Evolutionary conservation across 768 basidiomycete species (phyloP), one percentile per base, ranked within the genome.

Genomic region (Lepiota venenata): DNA sequence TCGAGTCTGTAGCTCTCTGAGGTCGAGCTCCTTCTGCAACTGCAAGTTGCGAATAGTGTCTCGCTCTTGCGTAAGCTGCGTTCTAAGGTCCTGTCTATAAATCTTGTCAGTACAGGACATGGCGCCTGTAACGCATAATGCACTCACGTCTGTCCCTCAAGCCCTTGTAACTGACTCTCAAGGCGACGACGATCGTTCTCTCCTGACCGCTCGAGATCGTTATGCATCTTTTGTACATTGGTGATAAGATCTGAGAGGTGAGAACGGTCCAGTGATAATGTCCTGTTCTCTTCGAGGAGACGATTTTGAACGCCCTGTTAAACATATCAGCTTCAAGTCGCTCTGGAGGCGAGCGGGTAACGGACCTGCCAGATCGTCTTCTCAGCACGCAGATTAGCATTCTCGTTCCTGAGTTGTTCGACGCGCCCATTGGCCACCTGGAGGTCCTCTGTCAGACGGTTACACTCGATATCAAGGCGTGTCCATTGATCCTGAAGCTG

Each of bases 321-420:
- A 25, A n/a, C 47, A 21, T 41, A 38, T 43, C 25, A 41, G 29
- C 22, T 39, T 14, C 22, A 35, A 14, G 11, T 32, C 5, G 18
- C 43, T 14, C 3, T 40, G 40, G 37, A 9, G 42, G 22, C 32
- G 25, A 1, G 35, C 36, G n/a, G 32, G 25, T 32, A 1, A 64
- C 79, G 29, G 49, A 91, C 93, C 85, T 92, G 91, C 88, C 89
- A 93, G 35, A 95, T 90, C 63, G 84, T 87, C 75, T 93, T 95
- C 78, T 98, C 96, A 0, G 93, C 94, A 40, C 88, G 84, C 15
- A 97, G 79, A 66, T 91, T 95, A 2, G 91, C 88, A 58, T 78
- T 82, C 61, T 98, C 95, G 60, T 89, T 91, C 9, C 91, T 83
- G 37, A 93, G 72, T 54, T 89, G 85, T 58, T 95, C 92, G 14